phyloP scores from a whole-genome alignment of 2,329 filamentous ascomycete species.

The Colletotrichum sp. region DNA sequence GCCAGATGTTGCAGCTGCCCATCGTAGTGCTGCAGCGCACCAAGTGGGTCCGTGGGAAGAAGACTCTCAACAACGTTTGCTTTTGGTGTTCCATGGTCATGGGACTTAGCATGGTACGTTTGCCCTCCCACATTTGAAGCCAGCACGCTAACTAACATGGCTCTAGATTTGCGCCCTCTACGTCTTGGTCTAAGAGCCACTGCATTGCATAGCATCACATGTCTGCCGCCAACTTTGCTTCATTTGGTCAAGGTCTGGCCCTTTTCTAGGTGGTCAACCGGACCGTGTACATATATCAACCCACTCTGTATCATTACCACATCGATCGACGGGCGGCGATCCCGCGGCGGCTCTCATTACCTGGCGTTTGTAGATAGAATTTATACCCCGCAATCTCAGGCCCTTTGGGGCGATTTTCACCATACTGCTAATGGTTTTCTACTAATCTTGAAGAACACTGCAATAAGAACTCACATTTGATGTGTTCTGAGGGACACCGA shows the following conservation, averaged over 20 bases:
- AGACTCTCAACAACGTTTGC: slow-evolving; percentile 84
- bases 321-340: not conserved
- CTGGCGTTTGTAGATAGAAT: slow-evolving; percentile 12
- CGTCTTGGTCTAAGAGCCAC: slow-evolving; percentile 47
- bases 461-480: too few species aligned
- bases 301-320: not conserved
- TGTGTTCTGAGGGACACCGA: too few species aligned
- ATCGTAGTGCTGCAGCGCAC: slow-evolving; percentile 92
- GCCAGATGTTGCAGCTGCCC: slow-evolving; percentile 96
- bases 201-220: not conserved
- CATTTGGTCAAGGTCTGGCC: not conserved
- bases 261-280: not conserved
- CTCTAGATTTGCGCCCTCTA: slow-evolving; percentile 59
- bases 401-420: not conserved
- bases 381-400: slow-evolving; percentile 8
- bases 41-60: slow-evolving; percentile 73
- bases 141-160: slow-evolving; percentile 17
- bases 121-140: not conserved
- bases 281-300: not conserved
- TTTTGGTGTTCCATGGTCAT: slow-evolving; percentile 95
- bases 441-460: too few species aligned
- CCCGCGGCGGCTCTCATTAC: not conserved
- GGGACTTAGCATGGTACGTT: slow-evolving; percentile 77
- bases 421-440: not conserved
- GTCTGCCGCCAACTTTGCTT: not conserved